Evolutionary conservation across 257 asterid genomes (phyloP), one percentile per base, ranked within the genome.

Genomic region (Avicennia marina): DNA sequence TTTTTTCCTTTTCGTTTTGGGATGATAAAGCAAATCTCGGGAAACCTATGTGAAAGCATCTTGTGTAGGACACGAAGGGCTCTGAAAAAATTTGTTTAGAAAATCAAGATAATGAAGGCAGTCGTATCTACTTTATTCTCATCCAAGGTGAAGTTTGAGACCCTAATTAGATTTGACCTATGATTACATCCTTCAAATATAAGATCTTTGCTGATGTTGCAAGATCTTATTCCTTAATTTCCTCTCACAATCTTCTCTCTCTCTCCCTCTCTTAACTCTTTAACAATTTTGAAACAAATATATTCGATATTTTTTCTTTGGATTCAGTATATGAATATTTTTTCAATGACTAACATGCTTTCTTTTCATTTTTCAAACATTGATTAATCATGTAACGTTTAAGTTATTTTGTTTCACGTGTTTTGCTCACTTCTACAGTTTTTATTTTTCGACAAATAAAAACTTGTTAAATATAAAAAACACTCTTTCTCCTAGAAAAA

Each of bases 141-240:
- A 39, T 38, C 59, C 53, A 33, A 56, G 12, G 49, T 49, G 25
- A 34, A 19, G 13, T 19, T 54, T 12, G 12, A 32, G 33, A 34
- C 21, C 60, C 46, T 54, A 34, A 19, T 54, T 54, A 57, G 72
- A 66, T 66, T 58, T 66, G 66, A 57, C 60, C 72, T 58, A 66
- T 31, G 15, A 40, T 58, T 39, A 31, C 47, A 11, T 49, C 13
- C 56, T 24, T 36, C 50, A 55, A 64, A 64, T 50, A 36, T 64
- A 34, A 9, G 6, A 12, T 22, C 0, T 13, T 26, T 65, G 29
- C 16, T 36, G 16, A 16, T 49, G 40, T 21, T 24, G 12, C 20
- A 22, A 61, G 66, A 61, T 61, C 58, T 64, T 54, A 54, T 53
- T 64, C 43, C 46, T 52, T 19, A 51, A 58, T 36, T 11, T 32